Evolutionary conservation across 305 asterid genomes (phyloP).

Genomic region (Andrographis paniculata): DNA sequence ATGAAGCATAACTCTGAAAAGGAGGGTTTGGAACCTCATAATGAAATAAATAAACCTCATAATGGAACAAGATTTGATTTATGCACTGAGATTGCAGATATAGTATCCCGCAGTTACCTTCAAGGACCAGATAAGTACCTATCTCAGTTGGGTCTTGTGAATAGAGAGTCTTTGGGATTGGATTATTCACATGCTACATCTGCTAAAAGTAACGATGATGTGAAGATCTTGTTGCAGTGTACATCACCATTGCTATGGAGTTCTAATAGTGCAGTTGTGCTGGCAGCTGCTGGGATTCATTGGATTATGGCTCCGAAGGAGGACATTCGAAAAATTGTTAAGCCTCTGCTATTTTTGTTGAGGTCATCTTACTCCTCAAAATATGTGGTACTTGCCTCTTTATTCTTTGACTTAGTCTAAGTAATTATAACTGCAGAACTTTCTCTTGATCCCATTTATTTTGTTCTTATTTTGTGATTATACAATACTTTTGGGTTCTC

Average conservation of each 20-base stretch:
- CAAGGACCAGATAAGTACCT: conserved; percentile 91
- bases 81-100: conserved; percentile 50
- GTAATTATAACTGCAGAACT: conserved; percentile 5
- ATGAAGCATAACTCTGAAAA: conserved; percentile 29
- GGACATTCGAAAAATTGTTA: conserved; percentile 64
- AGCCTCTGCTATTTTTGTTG: conserved; percentile 86
- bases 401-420: conserved; percentile 9
- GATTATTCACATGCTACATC: conserved; percentile 54
- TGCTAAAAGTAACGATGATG: conserved; percentile 66
- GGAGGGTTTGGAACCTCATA: conserved; percentile 34
- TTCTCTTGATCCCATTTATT: conserved; percentile 7
- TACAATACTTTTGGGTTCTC: conserved; percentile 7
- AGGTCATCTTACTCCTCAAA: conserved; percentile 86
- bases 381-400: conserved; percentile 64
- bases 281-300: conserved; percentile 96
- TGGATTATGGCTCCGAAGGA: conserved; percentile 97
- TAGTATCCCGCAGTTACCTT: conserved; percentile 75
- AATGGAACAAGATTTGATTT: conserved; percentile 26
- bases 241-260: conserved; percentile 87
- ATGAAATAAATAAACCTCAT: conserved; percentile 24
- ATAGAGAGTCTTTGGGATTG: conserved; percentile 35
- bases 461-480: conserved; percentile 3
- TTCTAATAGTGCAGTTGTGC: conserved; percentile 90
- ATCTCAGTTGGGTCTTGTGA: conserved; percentile 45
- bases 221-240: conserved; percentile 79